Conservation (phyloP, 2,329 filamentous ascomycete species). For the Diaporthe caulivora region DNA sequence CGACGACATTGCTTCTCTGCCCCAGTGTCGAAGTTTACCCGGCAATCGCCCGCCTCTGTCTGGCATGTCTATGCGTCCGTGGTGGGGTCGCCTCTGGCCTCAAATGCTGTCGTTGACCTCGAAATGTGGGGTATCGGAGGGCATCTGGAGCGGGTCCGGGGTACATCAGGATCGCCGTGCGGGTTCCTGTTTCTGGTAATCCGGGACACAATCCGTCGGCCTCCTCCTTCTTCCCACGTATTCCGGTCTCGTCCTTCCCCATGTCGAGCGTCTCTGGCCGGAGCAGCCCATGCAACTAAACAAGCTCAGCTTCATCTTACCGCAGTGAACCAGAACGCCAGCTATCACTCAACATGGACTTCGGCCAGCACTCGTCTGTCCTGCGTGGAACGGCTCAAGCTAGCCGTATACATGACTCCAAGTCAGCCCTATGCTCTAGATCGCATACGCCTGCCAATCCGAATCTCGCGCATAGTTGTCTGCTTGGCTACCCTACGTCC, state of each 20-base stretch:
- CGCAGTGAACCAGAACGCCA: too few relatives aligned
- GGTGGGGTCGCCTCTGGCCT: not conserved
- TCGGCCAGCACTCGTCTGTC: not conserved
- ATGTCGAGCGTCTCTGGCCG: not conserved
- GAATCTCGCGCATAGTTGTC: not conserved
- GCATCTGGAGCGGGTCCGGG: constrained; percentile 29
- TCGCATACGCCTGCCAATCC: not conserved
- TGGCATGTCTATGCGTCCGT: not conserved
- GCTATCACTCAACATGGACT: too few relatives aligned
- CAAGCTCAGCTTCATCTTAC: not conserved
- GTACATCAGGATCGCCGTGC: constrained; percentile 17
- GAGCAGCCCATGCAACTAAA: not conserved
- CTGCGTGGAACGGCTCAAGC: not conserved
- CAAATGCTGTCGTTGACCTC: constrained; percentile 12
- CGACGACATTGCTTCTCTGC: not conserved
- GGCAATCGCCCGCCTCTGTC: not conserved
- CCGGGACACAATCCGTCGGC: constrained; percentile 11
- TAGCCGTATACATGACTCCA: not conserved
- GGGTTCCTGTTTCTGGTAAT: constrained; percentile 36
- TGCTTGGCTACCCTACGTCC: not conserved
- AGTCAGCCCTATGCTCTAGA: constrained; percentile 15
- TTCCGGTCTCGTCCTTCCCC: not conserved
- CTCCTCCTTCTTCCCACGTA: not conserved
- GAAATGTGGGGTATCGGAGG: constrained; percentile 32
- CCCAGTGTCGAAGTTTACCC: not conserved